Percentiles rank a stretch among this genome's conserved stretches.
Conservation (phyloP, 805 yeast species). For the Metschnikowia aberdeeniae region DNA sequence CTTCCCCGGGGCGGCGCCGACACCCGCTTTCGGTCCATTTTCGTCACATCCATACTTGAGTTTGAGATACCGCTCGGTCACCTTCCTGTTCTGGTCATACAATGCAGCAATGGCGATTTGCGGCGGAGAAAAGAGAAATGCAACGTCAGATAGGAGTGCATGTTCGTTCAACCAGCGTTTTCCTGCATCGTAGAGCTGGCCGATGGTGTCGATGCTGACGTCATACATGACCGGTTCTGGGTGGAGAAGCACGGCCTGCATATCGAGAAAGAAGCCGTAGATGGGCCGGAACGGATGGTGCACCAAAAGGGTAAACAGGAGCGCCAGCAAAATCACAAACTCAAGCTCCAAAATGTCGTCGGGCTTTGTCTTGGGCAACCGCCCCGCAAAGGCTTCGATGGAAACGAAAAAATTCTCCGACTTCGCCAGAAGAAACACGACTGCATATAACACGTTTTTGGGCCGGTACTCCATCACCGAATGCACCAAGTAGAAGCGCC, state of each 20-base stretch:
- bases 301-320: slow-evolving; percentile 74
- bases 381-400: slow-evolving; percentile 70
- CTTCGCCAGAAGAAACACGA: slow-evolving; percentile 88
- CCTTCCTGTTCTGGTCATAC: slow-evolving; percentile 57
- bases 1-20: slow-evolving; percentile 7
- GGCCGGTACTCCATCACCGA: slow-evolving; percentile 90
- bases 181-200: slow-evolving; percentile 67
- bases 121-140: slow-evolving; percentile 83
- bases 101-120: slow-evolving; percentile 91
- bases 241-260: slow-evolving; percentile 56
- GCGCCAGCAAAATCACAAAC: slow-evolving; percentile 66
- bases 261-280: slow-evolving; percentile 92
- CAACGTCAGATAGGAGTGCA: slow-evolving; percentile 66
- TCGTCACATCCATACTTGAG: slow-evolving; percentile 40
- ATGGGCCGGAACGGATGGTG: slow-evolving; percentile 88
- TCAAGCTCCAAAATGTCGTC: slow-evolving; percentile 72
- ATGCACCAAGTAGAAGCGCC: slow-evolving; percentile 72
- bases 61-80: slow-evolving; percentile 63
- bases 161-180: slow-evolving; percentile 61
- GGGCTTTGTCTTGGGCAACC: slow-evolving; percentile 64
- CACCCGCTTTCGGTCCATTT: slow-evolving; percentile 8
- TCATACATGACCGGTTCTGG: slow-evolving; percentile 44
- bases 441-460: slow-evolving; percentile 61
- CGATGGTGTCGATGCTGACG: slow-evolving; percentile 49
- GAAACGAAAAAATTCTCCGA: slow-evolving; percentile 88